Evolutionary conservation across 192 early-diverging fungal genomes (phyloP).

Genomic region (Backusella parvicylindrica): DNA sequence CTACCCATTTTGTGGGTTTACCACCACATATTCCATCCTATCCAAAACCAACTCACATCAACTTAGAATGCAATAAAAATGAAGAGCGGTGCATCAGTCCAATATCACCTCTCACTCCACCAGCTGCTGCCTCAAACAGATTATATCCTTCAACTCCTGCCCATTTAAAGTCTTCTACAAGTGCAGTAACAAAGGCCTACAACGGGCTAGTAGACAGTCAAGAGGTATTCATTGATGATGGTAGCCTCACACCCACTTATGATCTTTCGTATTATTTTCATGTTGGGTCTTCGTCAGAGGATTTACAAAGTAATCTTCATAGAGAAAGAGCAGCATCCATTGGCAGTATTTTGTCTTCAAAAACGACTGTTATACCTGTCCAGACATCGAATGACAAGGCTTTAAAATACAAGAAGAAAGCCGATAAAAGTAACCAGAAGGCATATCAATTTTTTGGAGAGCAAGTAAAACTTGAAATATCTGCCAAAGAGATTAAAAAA

Average conservation of each 20-base stretch:
- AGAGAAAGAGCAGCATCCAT: background rate
- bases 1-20: constrained; percentile 1
- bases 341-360: background rate
- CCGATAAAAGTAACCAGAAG: background rate
- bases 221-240: background rate
- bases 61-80: background rate
- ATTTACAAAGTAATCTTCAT: background rate
- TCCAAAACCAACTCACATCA: background rate
- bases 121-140: background rate
- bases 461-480: background rate
- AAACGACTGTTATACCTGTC: background rate
- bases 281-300: constrained; percentile 1
- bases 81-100: background rate
- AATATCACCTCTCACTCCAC: background rate
- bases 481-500: constrained; percentile 3
- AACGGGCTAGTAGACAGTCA: background rate
- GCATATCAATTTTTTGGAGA: constrained; percentile 6
- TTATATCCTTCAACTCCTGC: background rate
- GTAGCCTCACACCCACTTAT: background rate
- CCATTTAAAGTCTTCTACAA: background rate
- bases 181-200: background rate
- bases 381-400: background rate
- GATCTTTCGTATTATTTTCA: constrained; percentile 10
- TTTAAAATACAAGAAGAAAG: background rate
- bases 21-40: background rate